Evolutionary conservation across 73 alveolate species (phyloP).

Genomic region (Stentor coeruleus): DNA sequence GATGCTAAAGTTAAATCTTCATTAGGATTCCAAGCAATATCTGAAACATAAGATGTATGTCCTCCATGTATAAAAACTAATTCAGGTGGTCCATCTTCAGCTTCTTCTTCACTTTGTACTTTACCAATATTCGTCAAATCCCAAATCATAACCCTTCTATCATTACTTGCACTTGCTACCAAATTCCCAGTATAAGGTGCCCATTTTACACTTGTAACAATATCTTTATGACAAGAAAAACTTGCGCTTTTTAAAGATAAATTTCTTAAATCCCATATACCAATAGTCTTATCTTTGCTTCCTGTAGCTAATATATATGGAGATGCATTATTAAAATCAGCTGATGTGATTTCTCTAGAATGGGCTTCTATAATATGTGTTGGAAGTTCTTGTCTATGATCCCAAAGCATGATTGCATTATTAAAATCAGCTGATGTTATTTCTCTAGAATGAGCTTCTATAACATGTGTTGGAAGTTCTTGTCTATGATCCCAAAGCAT

Average conservation of each 20-base stretch:
- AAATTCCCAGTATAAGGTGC: conserved; percentile 78
- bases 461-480: conserved; percentile 51
- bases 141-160: conserved; percentile 97
- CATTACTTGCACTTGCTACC: conserved; percentile 88
- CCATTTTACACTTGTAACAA: conserved; percentile 78
- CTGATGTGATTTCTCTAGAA: conserved; percentile 85
- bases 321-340: conserved; percentile 91
- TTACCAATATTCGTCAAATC: conserved; percentile 83
- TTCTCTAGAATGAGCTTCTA: conserved; percentile 92
- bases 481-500: conserved; percentile 73
- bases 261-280: conserved; percentile 96
- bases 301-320: conserved; percentile 89
- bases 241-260: conserved; percentile 72
- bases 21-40: conserved; percentile 89
- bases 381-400: conserved; percentile 57
- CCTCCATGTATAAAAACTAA: conserved; percentile 96
- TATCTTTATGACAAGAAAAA: conserved; percentile 87
- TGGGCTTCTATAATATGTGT: conserved; percentile 77
- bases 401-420: conserved; percentile 79
- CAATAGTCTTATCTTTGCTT: conserved; percentile 87
- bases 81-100: conserved; percentile 92
- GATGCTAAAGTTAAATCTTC: conserved; percentile 85
- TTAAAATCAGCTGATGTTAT: conserved; percentile 92
- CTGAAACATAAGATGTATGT: conserved; percentile 84
- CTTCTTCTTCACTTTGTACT: conserved; percentile 65